A percentile compares a stretch with the other conserved stretches of the same genome.
phyloP scores from a whole-genome alignment of 208 protist genomes.

The Leptomonas seymouri region DNA sequence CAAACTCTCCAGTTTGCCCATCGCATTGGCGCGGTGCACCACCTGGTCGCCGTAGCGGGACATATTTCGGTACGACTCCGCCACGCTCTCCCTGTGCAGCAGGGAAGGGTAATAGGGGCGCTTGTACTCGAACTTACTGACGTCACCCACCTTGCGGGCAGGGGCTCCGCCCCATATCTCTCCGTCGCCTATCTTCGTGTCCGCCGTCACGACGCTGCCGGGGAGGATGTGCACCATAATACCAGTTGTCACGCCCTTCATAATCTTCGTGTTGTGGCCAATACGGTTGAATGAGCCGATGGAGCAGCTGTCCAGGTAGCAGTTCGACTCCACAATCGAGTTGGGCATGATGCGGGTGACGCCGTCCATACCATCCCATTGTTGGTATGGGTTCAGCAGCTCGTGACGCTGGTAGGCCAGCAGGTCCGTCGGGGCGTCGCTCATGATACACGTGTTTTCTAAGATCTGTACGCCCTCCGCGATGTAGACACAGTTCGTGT shows the following conservation, averaged over 20 bases:
- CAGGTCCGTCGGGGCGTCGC: constrained; percentile 81
- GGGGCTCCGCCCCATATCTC: constrained; percentile 90
- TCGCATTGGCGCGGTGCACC: constrained; percentile 77
- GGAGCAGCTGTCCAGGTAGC: constrained; percentile 87
- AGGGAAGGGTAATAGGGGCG: constrained; percentile 81
- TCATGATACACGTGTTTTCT: constrained; percentile 90
- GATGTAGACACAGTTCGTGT: constrained; percentile 90
- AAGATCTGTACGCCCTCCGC: constrained; percentile 85
- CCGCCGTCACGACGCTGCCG: constrained; percentile 78
- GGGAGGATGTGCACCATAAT: constrained; percentile 91
- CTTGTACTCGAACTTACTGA: constrained; percentile 91
- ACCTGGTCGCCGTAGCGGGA: constrained; percentile 89
- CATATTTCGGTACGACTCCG: constrained; percentile 84
- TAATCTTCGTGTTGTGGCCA: constrained; percentile 86
- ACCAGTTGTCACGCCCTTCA: constrained; percentile 91
- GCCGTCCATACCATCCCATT: constrained; percentile 88
- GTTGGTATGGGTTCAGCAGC: constrained; percentile 88
- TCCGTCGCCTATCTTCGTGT: constrained; percentile 85
- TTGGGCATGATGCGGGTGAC: constrained; percentile 82
- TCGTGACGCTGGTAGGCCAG: constrained; percentile 87
- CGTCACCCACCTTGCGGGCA: constrained; percentile 76
- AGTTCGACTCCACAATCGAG: constrained; percentile 87
- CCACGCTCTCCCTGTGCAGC: constrained; percentile 72
- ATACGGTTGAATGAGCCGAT: constrained; percentile 90
- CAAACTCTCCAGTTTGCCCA: constrained; percentile 82